phyloP scores from a whole-genome alignment of 2,329 filamentous ascomycete genomes.

The Neoascochyta sp. region DNA sequence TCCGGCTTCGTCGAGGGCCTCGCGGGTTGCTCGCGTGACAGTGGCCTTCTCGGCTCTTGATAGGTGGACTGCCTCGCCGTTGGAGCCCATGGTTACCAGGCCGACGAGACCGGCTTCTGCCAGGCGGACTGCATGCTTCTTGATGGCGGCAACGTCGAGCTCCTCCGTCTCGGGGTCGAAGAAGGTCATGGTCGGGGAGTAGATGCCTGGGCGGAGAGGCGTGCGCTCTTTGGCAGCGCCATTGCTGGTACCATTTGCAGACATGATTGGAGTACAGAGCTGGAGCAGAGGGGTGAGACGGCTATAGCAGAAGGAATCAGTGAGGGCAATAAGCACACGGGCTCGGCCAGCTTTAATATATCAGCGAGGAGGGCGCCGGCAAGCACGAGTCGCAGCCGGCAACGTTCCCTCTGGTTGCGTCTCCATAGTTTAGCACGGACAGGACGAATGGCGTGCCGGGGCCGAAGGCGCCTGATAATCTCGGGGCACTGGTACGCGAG shows the following conservation, averaged over 20 bases:
- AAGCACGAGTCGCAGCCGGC: too few species aligned
- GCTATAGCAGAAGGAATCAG: too few species aligned
- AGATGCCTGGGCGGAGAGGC: conserved; percentile 77
- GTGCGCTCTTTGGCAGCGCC: conserved; percentile 41
- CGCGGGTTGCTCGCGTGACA: conserved; percentile 72
- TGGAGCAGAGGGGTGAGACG: too few species aligned
- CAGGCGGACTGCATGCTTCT: conserved; percentile 75
- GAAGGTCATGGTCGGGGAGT: conserved; percentile 87
- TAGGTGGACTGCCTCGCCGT: conserved; percentile 84
- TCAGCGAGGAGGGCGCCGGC: conserved; percentile 32
- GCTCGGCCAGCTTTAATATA: conserved; percentile 40
- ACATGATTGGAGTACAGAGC: conserved; percentile 11
- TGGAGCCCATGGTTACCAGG: conserved; percentile 83
- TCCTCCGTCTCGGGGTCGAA: conserved; percentile 82
- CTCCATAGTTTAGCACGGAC: too few species aligned
- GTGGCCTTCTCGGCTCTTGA: conserved; percentile 71
- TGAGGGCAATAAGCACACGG: conserved; percentile 17
- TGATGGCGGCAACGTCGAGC: conserved; percentile 74
- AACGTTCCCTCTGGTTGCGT: too few species aligned
- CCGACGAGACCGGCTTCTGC: conserved; percentile 74
- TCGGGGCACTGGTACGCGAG: conserved; percentile 34
- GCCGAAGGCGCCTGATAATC: conserved; percentile 20
- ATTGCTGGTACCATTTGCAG: conserved; percentile 33
- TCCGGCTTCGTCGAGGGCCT: conserved; percentile 76
- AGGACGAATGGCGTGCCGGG: conserved; percentile 22